A percentile compares a stretch with the other conserved stretches of the same genome.
phyloP scores from a whole-genome alignment of 306 rosid genomes.

The Morella rubra region DNA sequence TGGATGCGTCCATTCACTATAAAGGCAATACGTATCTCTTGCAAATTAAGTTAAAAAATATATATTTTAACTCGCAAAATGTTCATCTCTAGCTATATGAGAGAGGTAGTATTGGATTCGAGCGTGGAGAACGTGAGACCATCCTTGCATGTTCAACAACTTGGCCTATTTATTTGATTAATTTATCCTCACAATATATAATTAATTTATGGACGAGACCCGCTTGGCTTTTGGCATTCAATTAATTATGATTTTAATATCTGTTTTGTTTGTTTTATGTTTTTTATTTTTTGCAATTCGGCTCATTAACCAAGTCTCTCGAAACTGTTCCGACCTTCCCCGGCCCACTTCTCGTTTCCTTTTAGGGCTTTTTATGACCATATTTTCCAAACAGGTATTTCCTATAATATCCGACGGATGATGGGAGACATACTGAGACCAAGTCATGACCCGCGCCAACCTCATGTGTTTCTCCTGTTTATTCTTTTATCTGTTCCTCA shows the following conservation, averaged over 20 bases:
- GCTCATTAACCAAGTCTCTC: constrained; percentile 1
- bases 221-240: neutral
- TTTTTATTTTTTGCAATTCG: neutral
- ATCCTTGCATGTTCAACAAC: constrained; percentile 1
- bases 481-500: neutral
- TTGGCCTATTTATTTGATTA: neutral
- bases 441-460: neutral
- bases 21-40: no score
- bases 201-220: no score
- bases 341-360: no score
- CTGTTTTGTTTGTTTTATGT: neutral
- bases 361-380: neutral
- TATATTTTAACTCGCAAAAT: no score
- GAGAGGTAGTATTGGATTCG: neutral
- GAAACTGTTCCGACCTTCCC: neutral
- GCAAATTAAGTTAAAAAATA: no score
- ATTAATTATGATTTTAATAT: neutral
- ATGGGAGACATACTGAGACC: no score
- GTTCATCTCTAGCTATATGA: no score
- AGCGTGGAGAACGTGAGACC: neutral
- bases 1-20: no score
- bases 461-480: neutral
- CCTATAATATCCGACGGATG: neutral
- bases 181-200: neutral
- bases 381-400: neutral